These are phyloP conservation scores for Hericium rajendrae DNA, from an alignment of 768 basidiomycete genomes.

Conservation along the genomic window DNA sequence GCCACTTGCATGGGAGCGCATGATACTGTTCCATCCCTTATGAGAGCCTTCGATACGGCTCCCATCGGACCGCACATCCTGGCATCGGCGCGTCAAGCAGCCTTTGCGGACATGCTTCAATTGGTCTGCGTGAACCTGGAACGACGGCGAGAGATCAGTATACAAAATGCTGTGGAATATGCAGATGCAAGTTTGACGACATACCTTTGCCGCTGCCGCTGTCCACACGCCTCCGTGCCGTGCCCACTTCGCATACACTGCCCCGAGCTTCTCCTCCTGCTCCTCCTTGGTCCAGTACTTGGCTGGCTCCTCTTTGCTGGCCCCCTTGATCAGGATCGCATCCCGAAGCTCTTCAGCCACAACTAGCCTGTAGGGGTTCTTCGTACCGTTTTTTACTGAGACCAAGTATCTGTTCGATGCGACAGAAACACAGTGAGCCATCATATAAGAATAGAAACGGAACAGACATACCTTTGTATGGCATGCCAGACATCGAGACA, in stretches of 20 bases:
- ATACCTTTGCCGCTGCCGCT: slow-evolving; percentile 11
- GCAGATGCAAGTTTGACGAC: too few species aligned
- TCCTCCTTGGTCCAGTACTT: slow-evolving; percentile 15
- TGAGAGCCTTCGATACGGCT: slow-evolving; percentile 22
- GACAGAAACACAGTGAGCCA: not conserved
- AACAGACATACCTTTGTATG: not conserved
- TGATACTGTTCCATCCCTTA: slow-evolving; percentile 21
- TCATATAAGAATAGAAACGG: not conserved
- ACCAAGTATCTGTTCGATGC: not conserved
- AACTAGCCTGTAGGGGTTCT: not conserved
- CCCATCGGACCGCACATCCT: slow-evolving; percentile 18
- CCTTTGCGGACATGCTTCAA: slow-evolving; percentile 21
- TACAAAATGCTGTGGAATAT: too few species aligned
- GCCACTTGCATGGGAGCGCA: slow-evolving; percentile 16
- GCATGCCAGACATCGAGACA: not conserved
- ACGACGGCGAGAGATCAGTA: too few species aligned
- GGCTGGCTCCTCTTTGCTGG: slow-evolving; percentile 1
- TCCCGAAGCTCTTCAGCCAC: not conserved
- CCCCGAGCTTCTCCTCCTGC: slow-evolving; percentile 11
- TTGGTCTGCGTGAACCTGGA: slow-evolving; percentile 6
- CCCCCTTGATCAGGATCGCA: not conserved
- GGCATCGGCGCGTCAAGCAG: slow-evolving; percentile 14
- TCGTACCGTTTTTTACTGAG: not conserved
- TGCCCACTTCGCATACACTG: slow-evolving; percentile 7
- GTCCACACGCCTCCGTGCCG: not conserved